Conservation (phyloP, 1,284 basidiomycete species). For the Coniophora puteana region DNA sequence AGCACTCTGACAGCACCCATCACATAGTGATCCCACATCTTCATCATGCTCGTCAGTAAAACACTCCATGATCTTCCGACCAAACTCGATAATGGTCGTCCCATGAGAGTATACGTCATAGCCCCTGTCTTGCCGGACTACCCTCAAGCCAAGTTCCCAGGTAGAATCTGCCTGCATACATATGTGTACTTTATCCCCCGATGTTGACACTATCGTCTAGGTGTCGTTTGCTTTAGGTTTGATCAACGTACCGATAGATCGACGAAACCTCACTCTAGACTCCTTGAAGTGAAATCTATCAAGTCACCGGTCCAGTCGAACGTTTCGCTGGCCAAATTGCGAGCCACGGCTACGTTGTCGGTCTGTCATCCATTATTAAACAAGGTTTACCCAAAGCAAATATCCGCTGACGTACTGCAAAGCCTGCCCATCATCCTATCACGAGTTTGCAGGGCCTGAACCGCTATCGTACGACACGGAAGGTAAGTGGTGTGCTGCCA, state of each 20-base stretch:
- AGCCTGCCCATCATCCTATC: conserved; percentile 83
- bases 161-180: too few species aligned
- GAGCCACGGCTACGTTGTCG: conserved; percentile 81
- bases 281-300: conserved; percentile 71
- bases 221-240: conserved; percentile 77
- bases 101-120: conserved; percentile 78
- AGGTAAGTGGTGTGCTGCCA: conserved; percentile 45
- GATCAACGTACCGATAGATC: background rate
- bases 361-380: conserved; percentile 44
- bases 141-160: conserved; percentile 81
- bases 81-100: conserved; percentile 58
- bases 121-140: conserved; percentile 67
- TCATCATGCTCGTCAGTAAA: conserved; percentile 77
- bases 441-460: conserved; percentile 88
- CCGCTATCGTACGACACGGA: conserved; percentile 83
- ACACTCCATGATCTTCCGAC: conserved; percentile 74
- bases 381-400: too few species aligned
- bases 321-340: conserved; percentile 91
- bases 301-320: conserved; percentile 84
- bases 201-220: conserved; percentile 31
- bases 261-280: background rate
- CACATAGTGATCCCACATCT: too few species aligned
- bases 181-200: background rate
- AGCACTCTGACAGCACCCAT: too few species aligned
- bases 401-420: conserved; percentile 5